phyloP scores from a whole-genome alignment of 106 monocot genomes.

The Acanthochlamys bracteata region DNA sequence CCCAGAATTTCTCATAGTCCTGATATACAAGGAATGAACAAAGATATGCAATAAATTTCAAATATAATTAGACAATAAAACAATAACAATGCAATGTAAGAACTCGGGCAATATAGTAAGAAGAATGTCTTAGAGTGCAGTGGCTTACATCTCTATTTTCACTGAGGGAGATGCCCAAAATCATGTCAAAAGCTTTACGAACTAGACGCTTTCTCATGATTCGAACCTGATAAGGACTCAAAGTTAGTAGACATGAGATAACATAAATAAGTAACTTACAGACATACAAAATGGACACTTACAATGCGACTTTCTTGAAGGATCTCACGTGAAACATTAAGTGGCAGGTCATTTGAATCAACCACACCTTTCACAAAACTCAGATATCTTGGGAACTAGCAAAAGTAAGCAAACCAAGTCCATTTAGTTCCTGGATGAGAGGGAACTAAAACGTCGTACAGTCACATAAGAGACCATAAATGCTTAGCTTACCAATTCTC shows the following conservation, averaged over 20 bases:
- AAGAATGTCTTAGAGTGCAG: neutral
- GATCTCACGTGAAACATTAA: constrained; percentile 99
- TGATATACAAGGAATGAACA: too few species aligned
- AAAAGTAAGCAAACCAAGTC: constrained; percentile 2
- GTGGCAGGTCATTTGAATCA: constrained; percentile 97
- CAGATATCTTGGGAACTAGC: constrained; percentile 91
- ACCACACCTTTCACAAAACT: constrained; percentile 99
- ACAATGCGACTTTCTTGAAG: constrained; percentile 99
- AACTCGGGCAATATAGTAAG: neutral
- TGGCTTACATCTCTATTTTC: constrained; percentile 85
- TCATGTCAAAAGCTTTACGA: constrained; percentile 98
- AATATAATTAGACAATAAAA: neutral
- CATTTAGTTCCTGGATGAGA: neutral
- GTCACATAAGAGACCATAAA: neutral
- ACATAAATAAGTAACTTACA: neutral
- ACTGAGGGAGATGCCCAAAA: constrained; percentile 83
- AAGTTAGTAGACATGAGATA: neutral
- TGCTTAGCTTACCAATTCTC: constrained; percentile 69
- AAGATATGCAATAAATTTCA: too few species aligned
- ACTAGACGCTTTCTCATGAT: constrained; percentile 96
- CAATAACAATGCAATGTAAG: too few species aligned
- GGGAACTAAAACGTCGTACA: neutral
- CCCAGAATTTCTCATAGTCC: constrained; percentile 99
- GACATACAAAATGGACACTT: constrained; percentile 13
- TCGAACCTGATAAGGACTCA: constrained; percentile 43